Conservation (phyloP, 495 filamentous ascomycete species). For the Pyrenula massariospora region DNA sequence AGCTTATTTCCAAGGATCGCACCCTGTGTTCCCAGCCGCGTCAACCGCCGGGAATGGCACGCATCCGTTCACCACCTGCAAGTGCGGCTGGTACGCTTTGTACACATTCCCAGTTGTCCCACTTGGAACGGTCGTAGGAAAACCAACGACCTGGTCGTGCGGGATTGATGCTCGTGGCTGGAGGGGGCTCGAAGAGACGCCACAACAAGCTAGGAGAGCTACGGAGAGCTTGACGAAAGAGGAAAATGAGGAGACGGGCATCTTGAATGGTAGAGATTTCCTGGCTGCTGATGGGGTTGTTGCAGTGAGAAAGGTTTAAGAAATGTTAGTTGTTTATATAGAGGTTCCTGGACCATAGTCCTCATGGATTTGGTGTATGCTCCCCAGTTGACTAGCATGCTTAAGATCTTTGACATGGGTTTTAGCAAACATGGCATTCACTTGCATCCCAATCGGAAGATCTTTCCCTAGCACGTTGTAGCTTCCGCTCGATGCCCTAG, state of each 20-base stretch:
- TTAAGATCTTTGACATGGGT: no score
- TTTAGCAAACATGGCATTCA: no score
- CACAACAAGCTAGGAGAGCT: no score
- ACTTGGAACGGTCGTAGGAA: conserved; percentile 33
- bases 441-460: not conserved
- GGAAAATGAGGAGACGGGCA: not conserved
- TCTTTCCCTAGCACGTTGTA: not conserved
- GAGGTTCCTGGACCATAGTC: not conserved
- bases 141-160: conserved; percentile 31
- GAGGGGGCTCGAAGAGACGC: conserved; percentile 6
- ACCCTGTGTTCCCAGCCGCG: conserved; percentile 34
- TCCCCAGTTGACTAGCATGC: no score
- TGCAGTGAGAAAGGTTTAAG: not conserved
- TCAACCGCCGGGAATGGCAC: conserved; percentile 45
- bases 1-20: no score
- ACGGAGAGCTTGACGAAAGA: not conserved
- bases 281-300: not conserved
- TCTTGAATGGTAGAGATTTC: not conserved
- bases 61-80: conserved; percentile 39
- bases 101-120: conserved; percentile 27
- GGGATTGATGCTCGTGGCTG: conserved; percentile 22
- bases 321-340: not conserved
- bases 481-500: not conserved
- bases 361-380: no score
- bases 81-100: conserved; percentile 35